These are phyloP conservation scores for Suillus sp. DNA, from an alignment of 768 basidiomycete species.

Conservation along the genomic window DNA sequence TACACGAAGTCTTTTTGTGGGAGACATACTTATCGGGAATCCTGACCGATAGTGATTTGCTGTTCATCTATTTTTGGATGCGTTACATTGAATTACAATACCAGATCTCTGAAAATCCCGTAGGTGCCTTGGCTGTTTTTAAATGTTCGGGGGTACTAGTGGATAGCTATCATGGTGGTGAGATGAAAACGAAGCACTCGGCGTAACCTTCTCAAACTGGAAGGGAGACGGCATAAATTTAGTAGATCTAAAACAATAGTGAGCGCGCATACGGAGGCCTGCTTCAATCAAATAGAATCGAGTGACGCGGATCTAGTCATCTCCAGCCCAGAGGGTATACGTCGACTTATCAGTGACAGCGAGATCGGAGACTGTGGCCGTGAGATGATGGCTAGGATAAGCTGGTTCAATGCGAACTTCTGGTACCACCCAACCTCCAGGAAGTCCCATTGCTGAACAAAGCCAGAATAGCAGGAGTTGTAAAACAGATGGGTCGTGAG, in stretches of 20 bases:
- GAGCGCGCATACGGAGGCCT: background rate
- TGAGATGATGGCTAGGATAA: conserved; percentile 26
- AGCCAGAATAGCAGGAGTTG: conserved; percentile 59
- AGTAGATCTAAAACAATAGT: background rate
- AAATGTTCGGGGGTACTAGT: background rate
- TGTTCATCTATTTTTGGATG: conserved; percentile 6
- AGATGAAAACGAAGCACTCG: background rate
- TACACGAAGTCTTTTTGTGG: conserved; percentile 2
- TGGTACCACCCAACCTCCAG: conserved; percentile 33
- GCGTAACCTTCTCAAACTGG: conserved; percentile 1
- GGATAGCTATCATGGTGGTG: conserved; percentile 4
- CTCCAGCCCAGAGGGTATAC: background rate
- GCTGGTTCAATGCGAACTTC: conserved; percentile 24
- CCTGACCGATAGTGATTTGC: conserved; percentile 4
- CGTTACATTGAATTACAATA: conserved; percentile 7
- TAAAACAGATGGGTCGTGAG: conserved; percentile 47
- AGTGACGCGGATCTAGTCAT: conserved; percentile 2
- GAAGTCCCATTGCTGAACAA: conserved; percentile 49
- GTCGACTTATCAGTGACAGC: background rate
- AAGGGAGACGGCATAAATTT: background rate
- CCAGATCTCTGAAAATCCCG: conserved; percentile 8
- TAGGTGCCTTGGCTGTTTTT: conserved; percentile 6
- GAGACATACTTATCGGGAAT: conserved; percentile 7
- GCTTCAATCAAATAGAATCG: conserved; percentile 6
- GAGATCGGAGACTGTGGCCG: conserved; percentile 30